Conservation (phyloP, 768 basidiomycete species). For the Termitomyces sp. region DNA sequence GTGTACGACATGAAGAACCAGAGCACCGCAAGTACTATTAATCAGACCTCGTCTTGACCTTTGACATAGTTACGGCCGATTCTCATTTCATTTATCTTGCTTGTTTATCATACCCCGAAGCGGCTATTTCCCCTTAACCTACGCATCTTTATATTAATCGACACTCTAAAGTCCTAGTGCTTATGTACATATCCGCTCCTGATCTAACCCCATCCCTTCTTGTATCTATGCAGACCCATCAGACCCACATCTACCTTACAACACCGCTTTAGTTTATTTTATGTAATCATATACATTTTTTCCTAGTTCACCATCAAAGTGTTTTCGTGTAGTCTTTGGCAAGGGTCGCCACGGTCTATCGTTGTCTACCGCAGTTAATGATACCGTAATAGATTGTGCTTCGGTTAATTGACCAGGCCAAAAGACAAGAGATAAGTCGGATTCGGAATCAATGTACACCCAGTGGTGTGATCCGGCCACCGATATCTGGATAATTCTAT, state of each 20-base stretch:
- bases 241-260: conserved; percentile 20
- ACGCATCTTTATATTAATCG: conserved; percentile 27
- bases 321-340: background rate
- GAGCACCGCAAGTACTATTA: conserved; percentile 46
- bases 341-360: background rate
- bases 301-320: background rate
- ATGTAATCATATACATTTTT: conserved; percentile 17
- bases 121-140: conserved; percentile 23
- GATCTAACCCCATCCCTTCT: conserved; percentile 15
- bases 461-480: background rate
- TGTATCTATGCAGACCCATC: conserved; percentile 15
- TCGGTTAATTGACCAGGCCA: background rate
- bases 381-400: background rate
- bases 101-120: conserved; percentile 35
- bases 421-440: background rate
- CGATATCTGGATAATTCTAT: too few relatives aligned
- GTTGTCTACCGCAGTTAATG: background rate
- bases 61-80: conserved; percentile 35
- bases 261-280: conserved; percentile 14
- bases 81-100: conserved; percentile 26
- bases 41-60: conserved; percentile 19
- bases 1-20: conserved; percentile 32
- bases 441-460: background rate
- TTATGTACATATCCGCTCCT: conserved; percentile 27
- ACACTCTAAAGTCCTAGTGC: conserved; percentile 29